Base-by-base conservation (phyloP, 2,329 filamentous ascomycete genomes). In the Aureobasidium leucospermi region DNA sequence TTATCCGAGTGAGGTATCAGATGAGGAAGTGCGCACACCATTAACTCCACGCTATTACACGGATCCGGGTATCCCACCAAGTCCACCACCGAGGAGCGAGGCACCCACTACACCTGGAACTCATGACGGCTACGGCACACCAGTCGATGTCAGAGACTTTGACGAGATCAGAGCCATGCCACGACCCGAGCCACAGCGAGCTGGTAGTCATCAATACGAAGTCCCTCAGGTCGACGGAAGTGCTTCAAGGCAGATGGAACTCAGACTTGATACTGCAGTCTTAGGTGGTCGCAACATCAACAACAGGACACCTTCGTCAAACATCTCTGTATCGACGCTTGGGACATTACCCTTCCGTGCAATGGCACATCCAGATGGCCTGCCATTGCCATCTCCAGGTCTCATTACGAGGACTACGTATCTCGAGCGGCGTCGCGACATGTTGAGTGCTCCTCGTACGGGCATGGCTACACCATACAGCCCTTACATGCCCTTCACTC, bases 401-500 rank as follows among this genome's bases (percentile, higher is more conserved):
- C 61, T 58, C 15, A 55, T 55, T 16, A 73, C 60, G 65, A 76
- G 75, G 47, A 78, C 76, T 4, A 78, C 76, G 0, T 74, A 75
- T 23, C 66, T 79, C 0, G 74, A 76, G 61, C 66, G 73, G 5
- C 66, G 70, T 15, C 38, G 63, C 32, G 65, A 65, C 38, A 59
- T 62, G 10, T 61, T 66, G 49, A 61, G 53, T 23, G 59, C 82
- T 3, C 84, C 85, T 0, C 72, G 74, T 19, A 79, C 78, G 0
- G 82, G 81, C 1, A 76, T 83, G 28, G 81, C 81, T 47, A 88
- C 87, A 23, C 88, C 88, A 1, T 92, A 92, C 71, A 85, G 83
- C 59, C 87, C 89, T 0, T 93, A 92, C 66, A 89, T 92, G 76
- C 89, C 89, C 0, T 89, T 86, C 69, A 88, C 86, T 6, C 87